Percentiles rank a stretch among this genome's conserved stretches.
Conservation (phyloP, 2,329 filamentous ascomycete genomes). For the Colletotrichum lupini region DNA sequence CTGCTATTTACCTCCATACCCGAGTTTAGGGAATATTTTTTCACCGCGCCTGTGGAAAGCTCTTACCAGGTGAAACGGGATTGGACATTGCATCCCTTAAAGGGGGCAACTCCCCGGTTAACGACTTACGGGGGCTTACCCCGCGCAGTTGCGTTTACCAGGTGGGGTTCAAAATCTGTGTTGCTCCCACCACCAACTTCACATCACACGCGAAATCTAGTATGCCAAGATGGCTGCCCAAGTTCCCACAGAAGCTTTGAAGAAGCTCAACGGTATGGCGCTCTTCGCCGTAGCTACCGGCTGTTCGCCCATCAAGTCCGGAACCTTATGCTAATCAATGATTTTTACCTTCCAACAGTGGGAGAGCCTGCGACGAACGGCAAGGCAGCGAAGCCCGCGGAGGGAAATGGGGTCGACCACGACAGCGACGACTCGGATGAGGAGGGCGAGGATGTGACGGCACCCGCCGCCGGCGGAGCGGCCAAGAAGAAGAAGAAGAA, state of each 20-base stretch:
- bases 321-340: constrained; percentile 13
- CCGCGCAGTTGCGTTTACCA: constrained; percentile 34
- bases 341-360: constrained; percentile 45
- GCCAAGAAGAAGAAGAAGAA: constrained; percentile 85
- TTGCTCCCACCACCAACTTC: constrained; percentile 33
- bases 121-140: constrained; percentile 33
- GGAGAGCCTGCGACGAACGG: constrained; percentile 52
- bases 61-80: constrained; percentile 19
- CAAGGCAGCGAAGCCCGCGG: constrained; percentile 50
- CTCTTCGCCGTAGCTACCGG: background rate
- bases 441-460: constrained; percentile 56
- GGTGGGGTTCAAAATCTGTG: constrained; percentile 36
- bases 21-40: background rate
- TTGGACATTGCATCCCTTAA: constrained; percentile 27
- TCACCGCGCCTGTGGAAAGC: background rate
- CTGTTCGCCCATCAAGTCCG: background rate
- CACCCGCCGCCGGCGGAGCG: constrained; percentile 48
- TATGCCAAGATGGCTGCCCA: constrained; percentile 54
- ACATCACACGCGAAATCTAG: constrained; percentile 25
- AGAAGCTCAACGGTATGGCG: constrained; percentile 54
- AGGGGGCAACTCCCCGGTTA: constrained; percentile 19
- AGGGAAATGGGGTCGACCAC: constrained; percentile 49
- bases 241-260: constrained; percentile 55
- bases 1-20: background rate
- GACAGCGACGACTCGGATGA: constrained; percentile 65